Evolutionary conservation across 192 early-diverging fungal genomes (phyloP).

Genomic region (Umbelopsis ramanniana): DNA sequence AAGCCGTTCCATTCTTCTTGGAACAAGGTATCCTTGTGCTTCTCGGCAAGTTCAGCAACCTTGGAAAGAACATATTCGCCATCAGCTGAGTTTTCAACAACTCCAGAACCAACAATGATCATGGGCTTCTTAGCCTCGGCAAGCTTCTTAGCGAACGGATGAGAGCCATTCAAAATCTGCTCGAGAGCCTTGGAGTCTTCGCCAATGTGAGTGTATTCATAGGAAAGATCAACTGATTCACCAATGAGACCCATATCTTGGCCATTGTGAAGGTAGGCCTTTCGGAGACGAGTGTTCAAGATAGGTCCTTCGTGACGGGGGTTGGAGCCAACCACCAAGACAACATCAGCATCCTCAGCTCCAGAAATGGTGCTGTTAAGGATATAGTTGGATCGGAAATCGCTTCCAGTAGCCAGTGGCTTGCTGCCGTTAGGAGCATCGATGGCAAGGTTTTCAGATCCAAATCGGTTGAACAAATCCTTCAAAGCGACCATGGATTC

Average conservation of each 20-base stretch:
- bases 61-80: conserved; percentile 72
- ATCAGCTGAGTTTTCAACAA: conserved; percentile 73
- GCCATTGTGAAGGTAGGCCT: conserved; percentile 85
- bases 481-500: conserved; percentile 94
- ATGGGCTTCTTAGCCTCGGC: conserved; percentile 88
- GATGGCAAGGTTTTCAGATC: conserved; percentile 83
- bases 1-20: conserved; percentile 87
- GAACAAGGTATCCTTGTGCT: conserved; percentile 70
- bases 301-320: conserved; percentile 96
- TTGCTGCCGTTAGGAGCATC: conserved; percentile 64
- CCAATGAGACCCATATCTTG: conserved; percentile 87
- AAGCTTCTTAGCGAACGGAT: conserved; percentile 77
- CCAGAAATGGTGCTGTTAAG: conserved; percentile 85
- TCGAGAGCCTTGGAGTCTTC: conserved; percentile 66
- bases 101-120: conserved; percentile 85
- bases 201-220: conserved; percentile 90
- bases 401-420: conserved; percentile 58
- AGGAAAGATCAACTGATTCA: conserved; percentile 77
- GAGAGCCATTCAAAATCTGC: conserved; percentile 65
- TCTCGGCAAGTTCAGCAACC: conserved; percentile 76
- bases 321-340: conserved; percentile 93
- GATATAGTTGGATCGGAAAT: conserved; percentile 90
- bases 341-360: conserved; percentile 91
- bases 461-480: conserved; percentile 89
- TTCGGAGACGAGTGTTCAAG: conserved; percentile 95